phyloP scores from a whole-genome alignment of 352 stramenopile genomes.

The Phytophthora sojae region DNA sequence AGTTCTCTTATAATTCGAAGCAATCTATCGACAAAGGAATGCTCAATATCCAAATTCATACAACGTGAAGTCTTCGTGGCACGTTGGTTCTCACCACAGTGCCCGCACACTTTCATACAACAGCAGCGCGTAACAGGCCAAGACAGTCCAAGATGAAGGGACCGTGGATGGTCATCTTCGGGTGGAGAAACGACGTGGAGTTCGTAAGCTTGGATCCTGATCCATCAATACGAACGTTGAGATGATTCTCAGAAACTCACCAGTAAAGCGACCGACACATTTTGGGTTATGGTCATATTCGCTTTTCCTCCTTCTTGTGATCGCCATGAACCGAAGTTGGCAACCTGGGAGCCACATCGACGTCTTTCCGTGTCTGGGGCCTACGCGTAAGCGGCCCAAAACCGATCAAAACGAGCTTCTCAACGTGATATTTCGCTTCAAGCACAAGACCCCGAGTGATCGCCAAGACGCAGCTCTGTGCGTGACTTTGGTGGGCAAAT shows the following conservation, averaged over 20 bases:
- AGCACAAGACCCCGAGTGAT: slow-evolving; percentile 46
- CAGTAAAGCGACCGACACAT: background rate
- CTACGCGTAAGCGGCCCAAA: background rate
- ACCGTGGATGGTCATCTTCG: too few species aligned
- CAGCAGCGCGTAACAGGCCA: too few species aligned
- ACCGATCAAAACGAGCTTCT: slow-evolving; percentile 31
- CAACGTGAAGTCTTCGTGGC: too few species aligned
- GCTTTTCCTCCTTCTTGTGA: background rate
- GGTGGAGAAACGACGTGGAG: too few species aligned
- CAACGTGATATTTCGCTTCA: slow-evolving; percentile 55
- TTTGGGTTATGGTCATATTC: background rate
- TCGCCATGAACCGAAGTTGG: background rate
- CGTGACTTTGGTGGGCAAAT: slow-evolving; percentile 21
- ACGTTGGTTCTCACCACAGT: too few species aligned
- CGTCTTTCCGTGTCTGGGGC: background rate
- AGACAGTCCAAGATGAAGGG: too few species aligned
- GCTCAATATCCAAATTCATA: too few species aligned
- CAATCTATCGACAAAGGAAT: too few species aligned
- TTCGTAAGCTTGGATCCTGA: slow-evolving; percentile 9
- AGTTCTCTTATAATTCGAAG: too few species aligned
- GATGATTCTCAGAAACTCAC: background rate
- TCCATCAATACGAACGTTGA: background rate
- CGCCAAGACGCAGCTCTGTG: slow-evolving; percentile 39
- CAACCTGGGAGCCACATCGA: background rate
- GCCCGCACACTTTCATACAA: too few species aligned